Evolutionary conservation across 1,284 basidiomycete genomes (phyloP).

Genomic region (Puccinia polysora): DNA sequence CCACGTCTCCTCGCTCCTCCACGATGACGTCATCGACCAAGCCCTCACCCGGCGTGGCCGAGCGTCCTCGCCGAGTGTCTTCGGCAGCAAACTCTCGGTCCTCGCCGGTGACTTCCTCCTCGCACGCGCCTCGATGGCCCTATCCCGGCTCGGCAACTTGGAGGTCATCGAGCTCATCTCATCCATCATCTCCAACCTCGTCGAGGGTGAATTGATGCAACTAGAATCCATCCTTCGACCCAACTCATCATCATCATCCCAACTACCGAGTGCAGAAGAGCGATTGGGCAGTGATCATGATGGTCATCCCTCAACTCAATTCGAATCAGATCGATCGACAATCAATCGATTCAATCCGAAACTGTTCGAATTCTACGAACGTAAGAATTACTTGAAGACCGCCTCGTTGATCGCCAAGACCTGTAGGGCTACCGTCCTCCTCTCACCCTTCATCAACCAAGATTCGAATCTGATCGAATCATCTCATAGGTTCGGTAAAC

Average conservation of each 20-base stretch:
- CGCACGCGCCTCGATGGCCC: conserved; percentile 79
- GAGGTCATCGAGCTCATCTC: conserved; percentile 92
- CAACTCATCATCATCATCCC: neutral
- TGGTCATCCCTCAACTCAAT: conserved; percentile 51
- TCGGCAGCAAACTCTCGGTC: conserved; percentile 92
- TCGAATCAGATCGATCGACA: conserved; percentile 50
- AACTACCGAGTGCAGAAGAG: neutral
- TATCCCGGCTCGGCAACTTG: conserved; percentile 75
- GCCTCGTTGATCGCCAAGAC: conserved; percentile 94
- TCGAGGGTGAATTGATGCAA: conserved; percentile 93
- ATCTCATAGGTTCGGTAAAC: conserved; percentile 85
- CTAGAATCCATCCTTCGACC: conserved; percentile 55
- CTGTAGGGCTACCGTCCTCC: conserved; percentile 76
- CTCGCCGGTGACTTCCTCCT: conserved; percentile 94
- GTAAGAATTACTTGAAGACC: conserved; percentile 94
- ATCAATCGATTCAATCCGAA: conserved; percentile 53
- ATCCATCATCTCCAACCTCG: conserved; percentile 86
- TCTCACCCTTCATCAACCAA: conserved; percentile 52
- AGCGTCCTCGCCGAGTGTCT: conserved; percentile 76
- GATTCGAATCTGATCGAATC: conserved; percentile 78
- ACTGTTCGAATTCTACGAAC: conserved; percentile 80
- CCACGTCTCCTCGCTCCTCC: conserved; percentile 88
- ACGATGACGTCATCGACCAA: conserved; percentile 90
- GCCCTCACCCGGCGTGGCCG: conserved; percentile 74
- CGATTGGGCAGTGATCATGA: too few relatives aligned